These are phyloP conservation scores for Lentinula detonsa DNA, from an alignment of 768 basidiomycete species.

Conservation along the genomic window DNA sequence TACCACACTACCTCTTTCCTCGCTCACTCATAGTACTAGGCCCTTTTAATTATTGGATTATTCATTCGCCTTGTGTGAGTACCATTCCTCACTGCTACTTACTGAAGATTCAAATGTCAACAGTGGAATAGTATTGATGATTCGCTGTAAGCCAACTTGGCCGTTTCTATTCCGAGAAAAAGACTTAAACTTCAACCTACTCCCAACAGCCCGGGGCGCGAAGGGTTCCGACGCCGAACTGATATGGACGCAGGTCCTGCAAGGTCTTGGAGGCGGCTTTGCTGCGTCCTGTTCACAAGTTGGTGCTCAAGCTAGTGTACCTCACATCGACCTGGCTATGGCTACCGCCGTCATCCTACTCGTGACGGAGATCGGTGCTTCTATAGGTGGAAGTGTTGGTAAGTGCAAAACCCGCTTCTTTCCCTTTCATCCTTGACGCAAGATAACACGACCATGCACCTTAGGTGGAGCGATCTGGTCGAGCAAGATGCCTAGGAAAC, in stretches of 20 bases:
- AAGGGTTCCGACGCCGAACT: conserved; percentile 48
- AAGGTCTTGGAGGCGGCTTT: conserved; percentile 71
- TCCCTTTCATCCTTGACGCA: background rate
- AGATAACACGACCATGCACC: background rate
- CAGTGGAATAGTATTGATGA: conserved; percentile 63
- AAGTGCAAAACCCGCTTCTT: conserved; percentile 13
- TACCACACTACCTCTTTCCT: background rate
- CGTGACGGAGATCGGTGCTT: conserved; percentile 63
- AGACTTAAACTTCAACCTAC: background rate
- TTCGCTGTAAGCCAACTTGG: conserved; percentile 29
- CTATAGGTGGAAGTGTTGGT: conserved; percentile 60
- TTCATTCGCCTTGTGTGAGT: conserved; percentile 46
- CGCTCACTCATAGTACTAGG: conserved; percentile 15
- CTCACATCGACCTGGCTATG: conserved; percentile 60
- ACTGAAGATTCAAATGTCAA: background rate
- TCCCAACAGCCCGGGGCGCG: conserved; percentile 41
- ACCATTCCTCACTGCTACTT: background rate
- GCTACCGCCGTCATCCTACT: conserved; percentile 65
- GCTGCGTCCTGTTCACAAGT: conserved; percentile 53
- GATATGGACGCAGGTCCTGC: conserved; percentile 63
- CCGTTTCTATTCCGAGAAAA: background rate
- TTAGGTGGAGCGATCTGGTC: conserved; percentile 63
- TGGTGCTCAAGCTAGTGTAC: conserved; percentile 59
- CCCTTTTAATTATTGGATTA: conserved; percentile 51
- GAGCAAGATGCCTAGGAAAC: conserved; percentile 56